These are phyloP conservation scores for Tolypocladium ophioglossoides DNA, from an alignment of 2,329 filamentous ascomycete genomes.

Conservation along the genomic window DNA sequence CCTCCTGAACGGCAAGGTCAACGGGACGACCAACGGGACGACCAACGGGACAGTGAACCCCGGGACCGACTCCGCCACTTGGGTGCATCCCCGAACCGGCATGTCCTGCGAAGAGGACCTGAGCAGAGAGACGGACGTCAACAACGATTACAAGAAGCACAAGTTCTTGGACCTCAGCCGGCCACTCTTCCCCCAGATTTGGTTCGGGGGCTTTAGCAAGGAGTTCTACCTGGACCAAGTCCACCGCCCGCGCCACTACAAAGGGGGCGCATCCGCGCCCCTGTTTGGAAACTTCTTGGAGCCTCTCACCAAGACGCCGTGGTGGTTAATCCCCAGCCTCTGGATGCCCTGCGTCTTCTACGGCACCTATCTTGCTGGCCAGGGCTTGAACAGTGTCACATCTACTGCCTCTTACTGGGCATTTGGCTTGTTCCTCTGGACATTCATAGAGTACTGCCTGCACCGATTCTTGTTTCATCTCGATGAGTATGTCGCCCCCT, in stretches of 20 bases:
- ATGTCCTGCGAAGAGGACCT: slow-evolving; percentile 86
- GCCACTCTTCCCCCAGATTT: slow-evolving; percentile 81
- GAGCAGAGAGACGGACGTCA: slow-evolving; percentile 70
- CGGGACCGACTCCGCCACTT: slow-evolving; percentile 15
- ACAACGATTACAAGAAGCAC: slow-evolving; percentile 72
- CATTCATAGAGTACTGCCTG: slow-evolving; percentile 76
- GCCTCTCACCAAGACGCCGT: slow-evolving; percentile 87
- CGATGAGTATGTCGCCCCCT: slow-evolving; percentile 56
- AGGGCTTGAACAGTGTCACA: slow-evolving; percentile 43
- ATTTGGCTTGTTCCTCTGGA: slow-evolving; percentile 72
- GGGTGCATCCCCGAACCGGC: slow-evolving; percentile 58
- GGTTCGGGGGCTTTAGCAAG: slow-evolving; percentile 79
- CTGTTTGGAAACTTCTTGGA: slow-evolving; percentile 98
- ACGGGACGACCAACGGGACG: slow-evolving; percentile 7
- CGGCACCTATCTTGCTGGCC: slow-evolving; percentile 54
- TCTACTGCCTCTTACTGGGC: slow-evolving; percentile 51
- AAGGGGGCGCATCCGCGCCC: slow-evolving; percentile 81
- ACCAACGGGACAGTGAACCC: slow-evolving; percentile 17
- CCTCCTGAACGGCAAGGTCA: slow-evolving; percentile 1
- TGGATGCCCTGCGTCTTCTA: slow-evolving; percentile 79
- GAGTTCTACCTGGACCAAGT: slow-evolving; percentile 97
- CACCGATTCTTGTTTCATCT: slow-evolving; percentile 92
- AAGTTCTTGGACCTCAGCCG: slow-evolving; percentile 86
- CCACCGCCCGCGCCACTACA: slow-evolving; percentile 92
- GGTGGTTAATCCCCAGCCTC: slow-evolving; percentile 76